A percentile compares a stretch with the other conserved stretches of the same genome.
phyloP scores from a whole-genome alignment of 108 stramenopile genomes.

The Discostella pseudostelligera region DNA sequence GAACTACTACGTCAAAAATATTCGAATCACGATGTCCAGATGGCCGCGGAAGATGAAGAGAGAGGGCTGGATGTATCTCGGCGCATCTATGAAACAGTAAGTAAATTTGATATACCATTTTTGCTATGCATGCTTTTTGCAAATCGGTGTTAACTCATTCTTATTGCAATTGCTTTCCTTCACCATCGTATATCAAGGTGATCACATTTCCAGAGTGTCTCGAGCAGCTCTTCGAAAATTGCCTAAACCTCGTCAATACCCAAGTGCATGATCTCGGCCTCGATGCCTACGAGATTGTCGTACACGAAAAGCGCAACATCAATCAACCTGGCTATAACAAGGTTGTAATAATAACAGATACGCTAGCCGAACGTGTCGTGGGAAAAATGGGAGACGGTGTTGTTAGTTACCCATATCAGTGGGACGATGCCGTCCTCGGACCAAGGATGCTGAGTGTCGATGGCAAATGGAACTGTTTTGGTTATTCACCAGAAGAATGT shows the following conservation, averaged over 20 bases:
- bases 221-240: slow-evolving; percentile 17
- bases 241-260: slow-evolving; percentile 13
- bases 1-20: slow-evolving; percentile 7
- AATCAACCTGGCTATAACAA: slow-evolving; percentile 38
- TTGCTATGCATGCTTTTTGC: not conserved
- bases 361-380: slow-evolving; percentile 6
- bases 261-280: slow-evolving; percentile 14
- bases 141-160: too few species aligned
- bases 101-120: not conserved
- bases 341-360: slow-evolving; percentile 35
- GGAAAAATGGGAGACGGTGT: slow-evolving; percentile 25
- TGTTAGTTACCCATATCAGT: slow-evolving; percentile 35
- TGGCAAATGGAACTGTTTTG: slow-evolving; percentile 34
- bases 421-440: slow-evolving; percentile 24
- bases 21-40: slow-evolving; percentile 9
- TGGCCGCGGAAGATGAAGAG: slow-evolving; percentile 20
- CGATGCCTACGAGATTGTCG: slow-evolving; percentile 20
- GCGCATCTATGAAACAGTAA: slow-evolving; percentile 25
- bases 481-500: slow-evolving; percentile 24
- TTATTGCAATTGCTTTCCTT: not conserved
- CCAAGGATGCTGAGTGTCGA: slow-evolving; percentile 27
- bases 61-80: slow-evolving; percentile 24
- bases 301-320: slow-evolving; percentile 35
- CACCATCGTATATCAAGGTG: slow-evolving; percentile 1
- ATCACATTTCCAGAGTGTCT: slow-evolving; percentile 40